These are phyloP conservation scores for Penicillium sp. DNA, from an alignment of 2,329 filamentous ascomycete species.

Conservation along the genomic window DNA sequence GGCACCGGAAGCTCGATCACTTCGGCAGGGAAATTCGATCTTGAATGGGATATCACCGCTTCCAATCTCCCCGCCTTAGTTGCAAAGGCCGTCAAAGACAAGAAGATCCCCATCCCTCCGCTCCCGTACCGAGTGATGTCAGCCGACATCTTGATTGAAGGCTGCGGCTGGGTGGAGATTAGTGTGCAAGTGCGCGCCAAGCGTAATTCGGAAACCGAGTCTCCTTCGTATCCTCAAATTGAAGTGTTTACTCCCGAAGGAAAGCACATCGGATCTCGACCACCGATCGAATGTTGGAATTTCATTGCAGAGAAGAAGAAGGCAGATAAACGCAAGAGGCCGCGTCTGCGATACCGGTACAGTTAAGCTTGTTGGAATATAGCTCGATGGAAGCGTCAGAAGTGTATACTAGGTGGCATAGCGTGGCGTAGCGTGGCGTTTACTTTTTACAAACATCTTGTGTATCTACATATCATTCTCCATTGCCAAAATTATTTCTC, in stretches of 20 bases:
- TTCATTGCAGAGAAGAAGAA: slow-evolving; percentile 33
- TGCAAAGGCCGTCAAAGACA: slow-evolving; percentile 61
- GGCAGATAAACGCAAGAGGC: slow-evolving; percentile 30
- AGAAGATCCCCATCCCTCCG: slow-evolving; percentile 49
- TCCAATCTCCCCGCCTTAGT: slow-evolving; percentile 72
- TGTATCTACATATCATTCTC: slow-evolving; percentile 7
- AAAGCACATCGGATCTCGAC: slow-evolving; percentile 62
- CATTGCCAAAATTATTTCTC: not conserved
- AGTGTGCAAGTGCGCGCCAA: slow-evolving; percentile 72
- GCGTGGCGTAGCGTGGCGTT: slow-evolving; percentile 26
- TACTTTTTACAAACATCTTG: not conserved
- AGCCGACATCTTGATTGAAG: slow-evolving; percentile 84
- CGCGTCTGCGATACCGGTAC: slow-evolving; percentile 16
- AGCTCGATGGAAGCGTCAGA: not conserved
- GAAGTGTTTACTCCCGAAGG: slow-evolving; percentile 86
- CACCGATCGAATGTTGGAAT: slow-evolving; percentile 35
- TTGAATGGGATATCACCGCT: slow-evolving; percentile 81
- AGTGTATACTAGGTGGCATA: slow-evolving; percentile 21
- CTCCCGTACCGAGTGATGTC: slow-evolving; percentile 79
- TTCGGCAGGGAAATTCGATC: slow-evolving; percentile 70
- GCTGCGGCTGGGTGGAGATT: slow-evolving; percentile 90
- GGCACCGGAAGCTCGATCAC: slow-evolving; percentile 58
- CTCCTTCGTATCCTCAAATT: slow-evolving; percentile 56
- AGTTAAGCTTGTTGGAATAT: slow-evolving; percentile 1
- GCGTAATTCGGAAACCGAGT: slow-evolving; percentile 29